Percentiles rank a stretch among this genome's conserved stretches.
Conservation (phyloP, 129 eudicot species). For the Tagetes erecta region DNA sequence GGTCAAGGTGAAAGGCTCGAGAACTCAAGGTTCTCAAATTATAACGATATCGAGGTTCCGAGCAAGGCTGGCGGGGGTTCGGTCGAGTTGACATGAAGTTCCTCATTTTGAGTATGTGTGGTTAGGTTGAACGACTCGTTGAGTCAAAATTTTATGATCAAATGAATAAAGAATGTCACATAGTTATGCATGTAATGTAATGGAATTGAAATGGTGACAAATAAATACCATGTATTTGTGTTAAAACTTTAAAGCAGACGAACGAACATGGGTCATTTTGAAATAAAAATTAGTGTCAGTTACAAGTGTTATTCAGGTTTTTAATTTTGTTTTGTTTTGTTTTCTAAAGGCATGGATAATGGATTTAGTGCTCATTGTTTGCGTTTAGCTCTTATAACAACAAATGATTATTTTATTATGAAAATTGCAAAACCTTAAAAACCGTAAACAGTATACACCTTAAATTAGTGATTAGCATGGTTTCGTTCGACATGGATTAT, state of each 20-base stretch:
- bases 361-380: neutral
- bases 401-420: no score
- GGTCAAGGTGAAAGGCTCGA: constrained; percentile 18
- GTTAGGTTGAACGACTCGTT: constrained; percentile 17
- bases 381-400: no score
- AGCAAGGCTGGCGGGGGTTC: constrained; percentile 13
- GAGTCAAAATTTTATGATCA: neutral
- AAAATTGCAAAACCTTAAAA: no score
- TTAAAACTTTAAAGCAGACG: neutral
- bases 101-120: neutral
- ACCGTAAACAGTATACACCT: no score
- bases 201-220: neutral
- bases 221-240: neutral
- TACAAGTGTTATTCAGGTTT: neutral
- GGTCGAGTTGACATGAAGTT: constrained; percentile 14
- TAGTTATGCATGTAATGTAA: neutral
- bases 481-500: no score
- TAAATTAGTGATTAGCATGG: no score
- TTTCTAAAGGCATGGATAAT: no score
- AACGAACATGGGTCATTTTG: neutral
- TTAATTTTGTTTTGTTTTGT: no score
- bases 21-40: constrained; percentile 13
- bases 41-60: constrained; percentile 18
- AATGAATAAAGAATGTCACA: neutral
- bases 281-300: neutral